phyloP scores from a whole-genome alignment of 306 rosid genomes.

The Vicia villosa region DNA sequence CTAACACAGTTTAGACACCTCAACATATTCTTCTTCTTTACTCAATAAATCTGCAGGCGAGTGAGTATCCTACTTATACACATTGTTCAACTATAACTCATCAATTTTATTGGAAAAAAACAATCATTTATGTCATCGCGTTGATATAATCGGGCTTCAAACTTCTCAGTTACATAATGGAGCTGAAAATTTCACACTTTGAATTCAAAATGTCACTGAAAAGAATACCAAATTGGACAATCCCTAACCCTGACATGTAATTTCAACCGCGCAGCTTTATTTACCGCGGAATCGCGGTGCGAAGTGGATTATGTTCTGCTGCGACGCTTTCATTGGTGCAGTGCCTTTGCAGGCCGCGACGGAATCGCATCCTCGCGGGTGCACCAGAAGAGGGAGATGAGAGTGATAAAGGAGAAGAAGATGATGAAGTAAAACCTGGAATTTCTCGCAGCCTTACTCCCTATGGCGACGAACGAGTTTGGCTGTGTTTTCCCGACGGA shows the following conservation, averaged over 20 bases:
- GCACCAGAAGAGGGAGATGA: background rate
- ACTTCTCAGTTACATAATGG: background rate
- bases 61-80: background rate
- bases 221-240: background rate
- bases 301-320: background rate
- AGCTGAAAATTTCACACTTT: background rate
- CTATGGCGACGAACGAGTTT: background rate
- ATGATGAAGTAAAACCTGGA: background rate
- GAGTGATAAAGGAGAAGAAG: background rate
- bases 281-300: background rate
- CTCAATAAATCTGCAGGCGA: background rate
- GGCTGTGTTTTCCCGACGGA: no score
- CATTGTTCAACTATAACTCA: background rate
- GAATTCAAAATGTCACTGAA: background rate
- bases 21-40: background rate
- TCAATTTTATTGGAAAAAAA: no score
- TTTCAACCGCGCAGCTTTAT: background rate
- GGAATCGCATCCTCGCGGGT: background rate
- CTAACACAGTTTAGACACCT: background rate
- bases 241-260: background rate
- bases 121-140: background rate
- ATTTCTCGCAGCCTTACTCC: background rate
- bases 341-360: background rate
- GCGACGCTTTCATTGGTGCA: background rate
- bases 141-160: background rate